A percentile compares a stretch with the other conserved stretches of the same genome.
Conservation (phyloP, 2,329 filamentous ascomycete species). For the Cladosporium cucumerinum region DNA sequence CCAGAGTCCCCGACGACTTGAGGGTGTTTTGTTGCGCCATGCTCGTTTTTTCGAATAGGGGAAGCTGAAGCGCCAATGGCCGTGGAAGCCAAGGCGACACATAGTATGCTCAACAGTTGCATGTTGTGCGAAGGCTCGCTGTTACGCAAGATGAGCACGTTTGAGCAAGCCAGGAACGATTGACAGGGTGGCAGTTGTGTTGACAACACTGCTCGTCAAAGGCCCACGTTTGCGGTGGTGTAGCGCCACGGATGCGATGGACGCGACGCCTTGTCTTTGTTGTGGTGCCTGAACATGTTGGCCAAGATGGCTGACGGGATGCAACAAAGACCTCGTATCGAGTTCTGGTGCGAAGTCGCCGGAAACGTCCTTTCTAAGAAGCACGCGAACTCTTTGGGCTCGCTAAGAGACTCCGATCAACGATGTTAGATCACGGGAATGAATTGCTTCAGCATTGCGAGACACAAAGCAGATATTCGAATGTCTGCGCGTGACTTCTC, state of each 20-base stretch:
- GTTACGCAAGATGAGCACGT: not conserved
- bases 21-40: not conserved
- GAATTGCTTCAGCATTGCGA: not conserved
- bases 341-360: not conserved
- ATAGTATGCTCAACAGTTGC: not conserved
- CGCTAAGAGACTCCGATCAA: not conserved
- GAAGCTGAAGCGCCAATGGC: not conserved
- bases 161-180: not conserved
- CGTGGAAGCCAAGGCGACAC: not conserved
- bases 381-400: not conserved
- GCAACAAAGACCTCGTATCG: not conserved
- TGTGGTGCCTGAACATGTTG: not conserved
- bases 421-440: not conserved
- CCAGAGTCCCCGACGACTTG: not conserved
- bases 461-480: not conserved
- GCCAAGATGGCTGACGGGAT: not conserved
- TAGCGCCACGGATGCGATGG: not conserved
- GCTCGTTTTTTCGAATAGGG: not conserved
- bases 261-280: not conserved
- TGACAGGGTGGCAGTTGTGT: not conserved
- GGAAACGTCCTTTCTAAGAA: not conserved
- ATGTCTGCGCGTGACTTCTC: not conserved
- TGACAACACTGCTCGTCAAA: not conserved
- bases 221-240: constrained; percentile 1
- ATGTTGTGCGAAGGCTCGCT: not conserved